Evolutionary conservation across 495 filamentous ascomycete species (phyloP), one percentile per base, ranked within the genome.

Genomic region (Penicillium pancosmium): DNA sequence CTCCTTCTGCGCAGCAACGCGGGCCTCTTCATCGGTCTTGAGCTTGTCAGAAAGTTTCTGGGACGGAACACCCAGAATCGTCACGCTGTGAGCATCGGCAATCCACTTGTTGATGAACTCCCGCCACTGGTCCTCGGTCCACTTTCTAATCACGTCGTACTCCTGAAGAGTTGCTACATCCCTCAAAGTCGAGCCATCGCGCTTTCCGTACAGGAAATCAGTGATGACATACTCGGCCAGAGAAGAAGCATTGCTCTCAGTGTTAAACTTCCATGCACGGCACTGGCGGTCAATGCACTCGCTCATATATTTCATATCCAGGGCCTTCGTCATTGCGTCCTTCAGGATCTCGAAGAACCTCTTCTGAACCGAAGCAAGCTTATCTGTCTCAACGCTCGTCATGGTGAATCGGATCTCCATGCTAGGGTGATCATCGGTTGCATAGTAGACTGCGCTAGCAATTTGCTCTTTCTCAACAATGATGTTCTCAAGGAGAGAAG

Each of bases 391-490:
- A 33, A 98, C 95, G 52, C 91, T 87, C 27, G 87, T 90, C 23
- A 96, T 77, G 18, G 86, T 86, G 61, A 98, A 86, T 75, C 86
- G 91, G 41, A 98, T 89, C 54, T 96, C 80, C 23, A 86, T 87
- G 62, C 87, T 87, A n/a, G 91, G 91, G 38, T 91, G 85, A 35
- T 83, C 76, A 51, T 97, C 92, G 46, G 82, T 88, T 65, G 82
- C 84, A 66, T 88, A 91, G 33, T 84, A 83, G 8, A 97, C 85
- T 4, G 85, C 88, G 75, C 92, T 96, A 11, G 91, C 90, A 54
- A 97, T 80, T 59, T 96, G 88, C 68, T 98, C 93, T 64, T 88
- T 93, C 65, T 99, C 95, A 10, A 99, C 94, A 54, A 99, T 81
- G 18, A 84, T 84, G 62, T 96, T 97, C 59, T 98, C 93, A 16